Evolutionary conservation across 1,284 basidiomycete species (phyloP).

Genomic region (Moniliella sp.): DNA sequence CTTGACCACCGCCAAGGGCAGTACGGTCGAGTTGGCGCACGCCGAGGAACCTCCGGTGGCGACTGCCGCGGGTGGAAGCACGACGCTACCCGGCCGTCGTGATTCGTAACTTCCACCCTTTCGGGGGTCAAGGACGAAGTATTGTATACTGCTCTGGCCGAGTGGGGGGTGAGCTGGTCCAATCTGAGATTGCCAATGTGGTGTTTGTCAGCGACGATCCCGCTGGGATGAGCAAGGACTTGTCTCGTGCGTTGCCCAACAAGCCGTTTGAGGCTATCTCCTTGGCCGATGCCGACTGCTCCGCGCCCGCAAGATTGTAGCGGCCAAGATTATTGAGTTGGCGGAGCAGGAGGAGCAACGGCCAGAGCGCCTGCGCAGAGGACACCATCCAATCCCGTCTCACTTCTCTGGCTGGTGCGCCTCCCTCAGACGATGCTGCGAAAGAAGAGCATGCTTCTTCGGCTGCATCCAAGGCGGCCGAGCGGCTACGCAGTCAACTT

Average conservation of each 20-base stretch:
- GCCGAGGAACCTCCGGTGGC: no score
- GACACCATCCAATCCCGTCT: not conserved
- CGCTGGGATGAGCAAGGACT: constrained; percentile 53
- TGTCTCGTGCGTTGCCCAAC: constrained; percentile 66
- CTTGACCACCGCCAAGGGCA: no score
- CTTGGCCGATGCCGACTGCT: constrained; percentile 52
- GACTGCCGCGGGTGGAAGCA: no score
- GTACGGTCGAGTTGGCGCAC: no score
- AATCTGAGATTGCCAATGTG: constrained; percentile 57
- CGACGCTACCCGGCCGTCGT: constrained; percentile 7
- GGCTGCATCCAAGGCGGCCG: not conserved
- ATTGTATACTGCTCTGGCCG: constrained; percentile 52
- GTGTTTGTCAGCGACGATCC: constrained; percentile 73
- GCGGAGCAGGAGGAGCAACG: not conserved
- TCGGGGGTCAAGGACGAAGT: constrained; percentile 43
- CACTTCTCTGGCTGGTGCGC: not conserved
- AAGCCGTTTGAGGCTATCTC: constrained; percentile 48
- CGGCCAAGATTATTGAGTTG: constrained; percentile 51
- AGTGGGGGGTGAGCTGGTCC: constrained; percentile 53
- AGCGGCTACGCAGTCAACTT: not conserved
- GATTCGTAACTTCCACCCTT: constrained; percentile 23
- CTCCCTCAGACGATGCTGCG: not conserved
- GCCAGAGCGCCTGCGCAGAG: not conserved
- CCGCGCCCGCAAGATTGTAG: constrained; percentile 59
- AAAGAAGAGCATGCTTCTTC: not conserved